Conservation (phyloP, 2,329 filamentous ascomycete genomes). For the Pyrenophora tritici-repentis region DNA sequence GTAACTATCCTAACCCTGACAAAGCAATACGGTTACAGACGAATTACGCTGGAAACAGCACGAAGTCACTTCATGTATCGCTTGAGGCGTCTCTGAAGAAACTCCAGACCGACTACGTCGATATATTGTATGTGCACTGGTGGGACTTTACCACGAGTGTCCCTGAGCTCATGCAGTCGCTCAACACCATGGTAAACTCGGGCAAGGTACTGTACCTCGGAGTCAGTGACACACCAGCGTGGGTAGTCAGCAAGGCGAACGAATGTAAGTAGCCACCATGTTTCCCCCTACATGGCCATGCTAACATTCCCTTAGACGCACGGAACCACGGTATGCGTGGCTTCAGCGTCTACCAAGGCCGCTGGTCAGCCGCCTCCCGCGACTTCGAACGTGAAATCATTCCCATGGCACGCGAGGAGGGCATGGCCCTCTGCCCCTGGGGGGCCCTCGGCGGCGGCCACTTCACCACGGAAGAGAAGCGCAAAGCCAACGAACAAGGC, state of each 20-base stretch:
- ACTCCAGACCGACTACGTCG: conserved; percentile 50
- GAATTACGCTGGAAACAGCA: conserved; percentile 53
- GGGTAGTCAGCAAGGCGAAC: conserved; percentile 55
- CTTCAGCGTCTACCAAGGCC: conserved; percentile 72
- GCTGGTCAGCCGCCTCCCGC: conserved; percentile 64
- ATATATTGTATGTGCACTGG: conserved; percentile 49
- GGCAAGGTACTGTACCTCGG: conserved; percentile 50
- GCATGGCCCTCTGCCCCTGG: conserved; percentile 65
- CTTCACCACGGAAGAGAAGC: conserved; percentile 46
- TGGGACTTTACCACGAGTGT: conserved; percentile 48
- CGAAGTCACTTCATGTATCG: conserved; percentile 47
- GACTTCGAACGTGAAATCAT: conserved; percentile 74
- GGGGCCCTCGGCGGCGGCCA: conserved; percentile 57
- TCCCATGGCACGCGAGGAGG: conserved; percentile 66
- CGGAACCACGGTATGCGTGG: conserved; percentile 70
- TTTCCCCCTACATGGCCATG: not conserved
- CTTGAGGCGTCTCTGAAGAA: conserved; percentile 50
- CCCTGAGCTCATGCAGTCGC: conserved; percentile 46
- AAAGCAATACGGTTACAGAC: conserved; percentile 32
- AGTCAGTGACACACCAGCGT: conserved; percentile 47
- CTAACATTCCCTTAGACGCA: conserved; percentile 56
- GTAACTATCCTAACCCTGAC: conserved; percentile 29
- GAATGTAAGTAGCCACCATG: conserved; percentile 39
- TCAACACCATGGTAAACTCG: conserved; percentile 41
- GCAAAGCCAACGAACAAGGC: conserved; percentile 38